Base-by-base conservation (phyloP, 768 basidiomycete species). In the Arthromyces matolae region DNA sequence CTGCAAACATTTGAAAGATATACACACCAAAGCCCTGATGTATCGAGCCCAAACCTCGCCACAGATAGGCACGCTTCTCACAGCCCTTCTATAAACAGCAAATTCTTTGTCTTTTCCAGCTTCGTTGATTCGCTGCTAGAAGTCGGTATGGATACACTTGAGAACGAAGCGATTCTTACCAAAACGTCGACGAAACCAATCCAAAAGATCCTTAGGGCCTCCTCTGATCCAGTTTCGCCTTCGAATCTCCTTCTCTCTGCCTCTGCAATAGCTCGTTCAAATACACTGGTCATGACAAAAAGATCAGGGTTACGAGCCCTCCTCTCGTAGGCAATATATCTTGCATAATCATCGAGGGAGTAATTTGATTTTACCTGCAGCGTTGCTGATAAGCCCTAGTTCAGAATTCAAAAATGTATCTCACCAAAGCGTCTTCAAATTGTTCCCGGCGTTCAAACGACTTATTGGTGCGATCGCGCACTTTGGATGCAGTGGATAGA, bases 41-140 rank as follows among this genome's bases (percentile, higher is more conserved):
- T 88, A 89, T 33, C 81, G 73, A 5, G 87, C 83, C 84, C 86
- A 89, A 13, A 89, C 68, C 57, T 88, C 85, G 16, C 90, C 90
- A 27, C 78, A 87, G 14, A 73, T 77, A 32, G 90, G 89, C 0
- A 83, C 80, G 58, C 89, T 90, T 48, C 86, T 76, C 8, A 79
- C 61, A 9, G 88, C 89, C 33, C 89, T 71, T 49, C 65, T 68
- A 23, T 79, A 71, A 13, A 72, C 61, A n/a, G 57, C 55, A 24
- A 70, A 50, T 54, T 84, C 73, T 8, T 61, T 61, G 1, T 71
- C 71, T 25, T 66, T 64, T 10, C 70, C 75, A 1, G 60, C 70
- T 13, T 72, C 71, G 48, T 77, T 67, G 25, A 71, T 70, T 41
- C 83, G 70, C 82, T 83, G 44, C 29, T 10, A 49, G 12, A 8